These are phyloP conservation scores for Papiliotrema fonsecae DNA, from an alignment of 1,284 basidiomycete species.

Conservation along the genomic window DNA sequence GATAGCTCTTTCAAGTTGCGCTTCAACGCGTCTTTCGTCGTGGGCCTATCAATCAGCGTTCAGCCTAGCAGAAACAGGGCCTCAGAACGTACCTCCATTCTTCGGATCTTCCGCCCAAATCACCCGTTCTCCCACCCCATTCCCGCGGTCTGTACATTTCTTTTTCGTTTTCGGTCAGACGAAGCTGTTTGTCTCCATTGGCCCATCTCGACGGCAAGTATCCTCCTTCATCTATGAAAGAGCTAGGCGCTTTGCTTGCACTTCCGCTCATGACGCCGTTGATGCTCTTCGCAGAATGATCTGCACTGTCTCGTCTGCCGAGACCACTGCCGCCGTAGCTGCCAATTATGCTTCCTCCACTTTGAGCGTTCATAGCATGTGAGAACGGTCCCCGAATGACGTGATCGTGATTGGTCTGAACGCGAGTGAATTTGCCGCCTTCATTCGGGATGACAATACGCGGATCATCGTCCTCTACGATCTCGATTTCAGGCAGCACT, in stretches of 20 bases:
- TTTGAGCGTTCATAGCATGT: constrained; percentile 13
- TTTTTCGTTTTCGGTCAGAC: constrained; percentile 40
- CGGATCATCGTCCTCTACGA: constrained; percentile 46
- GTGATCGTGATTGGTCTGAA: constrained; percentile 36
- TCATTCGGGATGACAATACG: constrained; percentile 37
- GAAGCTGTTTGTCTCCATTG: constrained; percentile 36
- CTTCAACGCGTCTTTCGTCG: constrained; percentile 42
- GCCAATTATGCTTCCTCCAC: not conserved
- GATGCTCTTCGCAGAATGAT: not conserved
- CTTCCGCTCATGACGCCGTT: not conserved
- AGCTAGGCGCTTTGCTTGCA: constrained; percentile 1
- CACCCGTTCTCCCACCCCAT: constrained; percentile 41
- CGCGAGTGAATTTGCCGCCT: constrained; percentile 27
- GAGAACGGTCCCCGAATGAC: constrained; percentile 29
- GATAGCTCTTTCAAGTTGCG: constrained; percentile 43
- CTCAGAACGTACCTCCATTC: constrained; percentile 49
- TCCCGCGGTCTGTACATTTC: constrained; percentile 46
- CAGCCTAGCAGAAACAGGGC: not conserved
- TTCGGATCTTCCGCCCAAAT: constrained; percentile 33
- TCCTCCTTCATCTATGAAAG: constrained; percentile 36
- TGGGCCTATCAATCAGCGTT: constrained; percentile 23
- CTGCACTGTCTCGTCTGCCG: constrained; percentile 4
- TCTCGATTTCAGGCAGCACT: constrained; percentile 43
- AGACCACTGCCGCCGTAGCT: too few relatives aligned
- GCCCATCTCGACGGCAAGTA: constrained; percentile 47